Conservation (phyloP, 345 rosid species). For the Eucalyptus leucophloia region DNA sequence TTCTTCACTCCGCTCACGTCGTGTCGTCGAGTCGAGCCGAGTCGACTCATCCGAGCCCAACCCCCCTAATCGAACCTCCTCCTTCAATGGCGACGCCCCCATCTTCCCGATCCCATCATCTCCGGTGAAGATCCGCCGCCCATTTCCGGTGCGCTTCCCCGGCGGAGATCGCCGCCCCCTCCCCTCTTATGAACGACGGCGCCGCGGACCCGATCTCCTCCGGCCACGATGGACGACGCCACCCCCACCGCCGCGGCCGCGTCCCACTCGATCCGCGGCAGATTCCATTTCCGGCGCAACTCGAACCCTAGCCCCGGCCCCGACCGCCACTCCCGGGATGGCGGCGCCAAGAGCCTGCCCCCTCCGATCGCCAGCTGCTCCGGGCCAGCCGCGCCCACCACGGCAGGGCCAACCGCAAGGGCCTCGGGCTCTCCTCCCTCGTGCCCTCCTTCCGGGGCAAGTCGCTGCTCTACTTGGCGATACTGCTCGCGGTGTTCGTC, state of each 20-base stretch:
- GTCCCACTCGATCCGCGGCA: slow-evolving; percentile 46
- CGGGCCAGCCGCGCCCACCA: slow-evolving; percentile 13
- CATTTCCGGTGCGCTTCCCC: background rate
- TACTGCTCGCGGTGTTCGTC: slow-evolving; percentile 51
- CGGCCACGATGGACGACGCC: background rate
- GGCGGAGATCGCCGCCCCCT: background rate
- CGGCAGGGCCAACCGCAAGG: slow-evolving; percentile 43
- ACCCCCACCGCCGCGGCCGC: background rate
- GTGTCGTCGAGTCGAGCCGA: background rate
- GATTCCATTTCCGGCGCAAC: slow-evolving; percentile 49
- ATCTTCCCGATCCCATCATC: background rate
- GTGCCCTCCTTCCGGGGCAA: slow-evolving; percentile 52
- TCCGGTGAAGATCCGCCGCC: background rate
- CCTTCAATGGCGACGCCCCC: background rate
- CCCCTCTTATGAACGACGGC: background rate
- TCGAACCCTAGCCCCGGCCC: slow-evolving; percentile 23
- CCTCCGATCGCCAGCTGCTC: slow-evolving; percentile 1
- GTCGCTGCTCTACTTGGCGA: slow-evolving; percentile 43
- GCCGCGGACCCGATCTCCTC: background rate
- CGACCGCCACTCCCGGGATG: slow-evolving; percentile 12
- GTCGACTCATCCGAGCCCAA: background rate
- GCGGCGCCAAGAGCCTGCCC: slow-evolving; percentile 7
- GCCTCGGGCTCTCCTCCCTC: slow-evolving; percentile 6
- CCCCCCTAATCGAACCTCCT: background rate
- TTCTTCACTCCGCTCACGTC: background rate